phyloP scores from a whole-genome alignment of 257 asterid genomes.

The Solanum chiquidenum region DNA sequence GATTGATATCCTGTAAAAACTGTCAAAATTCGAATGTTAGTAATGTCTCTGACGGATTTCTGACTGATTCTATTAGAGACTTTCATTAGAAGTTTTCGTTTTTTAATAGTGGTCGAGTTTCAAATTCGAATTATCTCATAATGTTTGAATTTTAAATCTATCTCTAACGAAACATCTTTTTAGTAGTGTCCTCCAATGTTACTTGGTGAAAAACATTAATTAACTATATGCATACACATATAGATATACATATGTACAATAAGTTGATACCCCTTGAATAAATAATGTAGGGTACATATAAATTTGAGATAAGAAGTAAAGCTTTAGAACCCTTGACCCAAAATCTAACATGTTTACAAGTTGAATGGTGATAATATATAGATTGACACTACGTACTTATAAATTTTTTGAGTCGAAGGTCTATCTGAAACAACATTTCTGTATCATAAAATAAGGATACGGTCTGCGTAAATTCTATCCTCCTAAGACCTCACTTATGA shows the following conservation, averaged over 20 bases:
- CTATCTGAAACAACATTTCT: too few relatives aligned
- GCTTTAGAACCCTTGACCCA: neutral
- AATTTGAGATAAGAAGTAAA: neutral
- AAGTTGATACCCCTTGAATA: neutral
- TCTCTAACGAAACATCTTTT: neutral
- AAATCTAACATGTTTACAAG: neutral
- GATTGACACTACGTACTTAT: neutral
- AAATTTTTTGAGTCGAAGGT: neutral
- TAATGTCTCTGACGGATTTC: neutral
- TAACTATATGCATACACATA: neutral
- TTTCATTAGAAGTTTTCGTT: neutral
- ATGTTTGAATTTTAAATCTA: neutral
- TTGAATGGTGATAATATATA: neutral
- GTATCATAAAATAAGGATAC: too few relatives aligned
- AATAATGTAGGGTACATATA: neutral
- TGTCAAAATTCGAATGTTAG: neutral
- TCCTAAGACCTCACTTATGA: too few relatives aligned
- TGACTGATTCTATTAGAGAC: neutral
- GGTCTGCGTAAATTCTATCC: accelerated
- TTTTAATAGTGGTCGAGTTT: neutral
- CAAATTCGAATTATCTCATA: neutral
- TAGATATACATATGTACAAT: neutral
- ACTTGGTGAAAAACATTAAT: neutral
- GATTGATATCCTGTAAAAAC: accelerated
- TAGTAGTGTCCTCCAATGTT: neutral